Evolutionary conservation across 371 early-diverging fungal species (phyloP).

Genomic region (Mucor velutinosus): DNA sequence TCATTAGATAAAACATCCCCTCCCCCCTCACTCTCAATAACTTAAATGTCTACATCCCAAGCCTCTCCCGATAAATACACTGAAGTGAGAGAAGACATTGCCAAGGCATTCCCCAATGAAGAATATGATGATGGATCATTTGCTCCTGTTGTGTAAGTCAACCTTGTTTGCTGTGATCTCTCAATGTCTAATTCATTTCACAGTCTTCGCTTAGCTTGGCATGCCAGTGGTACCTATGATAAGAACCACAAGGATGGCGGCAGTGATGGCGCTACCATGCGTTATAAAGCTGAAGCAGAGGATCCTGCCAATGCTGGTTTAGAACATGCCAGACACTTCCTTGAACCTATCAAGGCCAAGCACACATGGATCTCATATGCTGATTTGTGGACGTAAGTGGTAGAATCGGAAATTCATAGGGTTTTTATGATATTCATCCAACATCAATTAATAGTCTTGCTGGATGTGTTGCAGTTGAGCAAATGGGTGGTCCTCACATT

Average conservation of each 20-base stretch:
- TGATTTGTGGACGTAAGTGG: conserved; percentile 83
- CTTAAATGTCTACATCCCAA: conserved; percentile 44
- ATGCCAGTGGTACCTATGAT: conserved; percentile 83
- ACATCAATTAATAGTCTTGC: conserved; percentile 52
- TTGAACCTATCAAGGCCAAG: conserved; percentile 79
- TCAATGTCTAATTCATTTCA: background rate
- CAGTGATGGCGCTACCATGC: conserved; percentile 84
- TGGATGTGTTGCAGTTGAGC: conserved; percentile 83
- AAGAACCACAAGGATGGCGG: conserved; percentile 73
- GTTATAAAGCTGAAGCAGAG: conserved; percentile 62
- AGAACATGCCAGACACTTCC: conserved; percentile 67
- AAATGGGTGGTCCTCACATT: conserved; percentile 81
- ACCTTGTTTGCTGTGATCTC: background rate
- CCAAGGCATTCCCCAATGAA: conserved; percentile 58
- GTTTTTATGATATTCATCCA: background rate
- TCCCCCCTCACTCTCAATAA: conserved; percentile 23
- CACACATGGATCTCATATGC: conserved; percentile 74
- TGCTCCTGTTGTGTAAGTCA: conserved; percentile 72
- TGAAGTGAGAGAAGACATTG: conserved; percentile 60
- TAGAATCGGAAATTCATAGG: background rate
- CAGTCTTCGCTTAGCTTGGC: conserved; percentile 83
- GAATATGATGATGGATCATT: conserved; percentile 85
- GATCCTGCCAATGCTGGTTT: conserved; percentile 86
- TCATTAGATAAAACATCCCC: conserved; percentile 11
- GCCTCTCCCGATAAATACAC: conserved; percentile 49